These are phyloP conservation scores for Myxozyma neglecta DNA, from an alignment of 805 yeast species.

Conservation along the genomic window DNA sequence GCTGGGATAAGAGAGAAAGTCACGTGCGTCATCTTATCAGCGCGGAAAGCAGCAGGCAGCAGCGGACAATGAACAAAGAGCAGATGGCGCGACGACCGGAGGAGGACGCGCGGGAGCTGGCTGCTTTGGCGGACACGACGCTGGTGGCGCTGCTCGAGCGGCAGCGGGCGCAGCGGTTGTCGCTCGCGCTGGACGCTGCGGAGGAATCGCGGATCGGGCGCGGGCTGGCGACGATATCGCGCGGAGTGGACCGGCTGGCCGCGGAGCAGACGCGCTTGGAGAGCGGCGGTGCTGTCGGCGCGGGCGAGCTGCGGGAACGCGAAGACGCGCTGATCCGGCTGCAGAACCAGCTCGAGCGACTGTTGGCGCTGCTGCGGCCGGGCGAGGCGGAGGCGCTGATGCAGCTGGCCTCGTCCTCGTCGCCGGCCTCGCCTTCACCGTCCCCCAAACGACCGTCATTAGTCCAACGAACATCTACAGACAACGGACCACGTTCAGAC, in stretches of 20 bases:
- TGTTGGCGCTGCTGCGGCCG: conserved; percentile 22
- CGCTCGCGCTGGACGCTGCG: conserved; percentile 34
- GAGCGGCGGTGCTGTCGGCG: conserved; percentile 17
- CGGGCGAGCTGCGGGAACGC: conserved; percentile 12
- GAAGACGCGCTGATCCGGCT: conserved; percentile 28
- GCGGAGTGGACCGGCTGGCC: conserved; percentile 35
- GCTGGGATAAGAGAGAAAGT: neutral
- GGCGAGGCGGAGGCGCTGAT: conserved; percentile 25
- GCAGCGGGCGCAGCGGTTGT: conserved; percentile 36
- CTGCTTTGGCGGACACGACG: conserved; percentile 38
- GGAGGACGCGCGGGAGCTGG: conserved; percentile 16
- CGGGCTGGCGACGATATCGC: conserved; percentile 31
- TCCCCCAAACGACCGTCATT: neutral
- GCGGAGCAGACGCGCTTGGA: conserved; percentile 29
- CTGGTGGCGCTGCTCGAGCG: conserved; percentile 39
- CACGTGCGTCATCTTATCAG: neutral
- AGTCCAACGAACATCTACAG: neutral
- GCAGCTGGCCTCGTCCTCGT: conserved; percentile 7
- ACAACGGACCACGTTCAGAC: neutral
- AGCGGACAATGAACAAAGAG: neutral
- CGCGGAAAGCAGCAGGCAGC: neutral
- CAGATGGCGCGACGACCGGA: neutral
- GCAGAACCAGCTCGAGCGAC: conserved; percentile 30
- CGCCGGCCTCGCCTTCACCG: conserved; percentile 15
- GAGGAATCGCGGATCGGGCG: conserved; percentile 38